A percentile compares a stretch with the other conserved stretches of the same genome.
Evolutionary conservation across 2,329 filamentous ascomycete genomes (phyloP).

Genomic region (Aspergillus bombycis): DNA sequence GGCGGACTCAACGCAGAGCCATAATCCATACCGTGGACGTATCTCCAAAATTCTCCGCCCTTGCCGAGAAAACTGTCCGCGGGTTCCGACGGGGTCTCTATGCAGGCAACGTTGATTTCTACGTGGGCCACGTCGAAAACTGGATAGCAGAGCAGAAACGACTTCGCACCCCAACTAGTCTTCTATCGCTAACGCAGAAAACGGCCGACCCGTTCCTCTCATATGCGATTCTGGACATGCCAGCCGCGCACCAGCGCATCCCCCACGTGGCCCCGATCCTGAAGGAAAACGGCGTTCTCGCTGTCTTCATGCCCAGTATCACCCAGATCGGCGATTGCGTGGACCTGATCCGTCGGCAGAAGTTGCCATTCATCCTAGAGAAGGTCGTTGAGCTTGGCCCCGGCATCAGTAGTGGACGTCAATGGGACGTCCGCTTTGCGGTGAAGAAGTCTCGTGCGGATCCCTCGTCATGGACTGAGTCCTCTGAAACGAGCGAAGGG

Average conservation of each 20-base stretch:
- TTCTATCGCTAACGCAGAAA: slow-evolving; percentile 23
- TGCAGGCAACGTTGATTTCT: slow-evolving; percentile 71
- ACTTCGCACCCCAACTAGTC: slow-evolving; percentile 32
- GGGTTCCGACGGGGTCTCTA: slow-evolving; percentile 74
- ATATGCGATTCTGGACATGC: slow-evolving; percentile 74
- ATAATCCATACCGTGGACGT: slow-evolving; percentile 77
- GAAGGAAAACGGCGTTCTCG: slow-evolving; percentile 64
- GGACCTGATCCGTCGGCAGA: slow-evolving; percentile 55
- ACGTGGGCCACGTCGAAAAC: slow-evolving; percentile 66
- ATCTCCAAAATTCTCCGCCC: slow-evolving; percentile 62
- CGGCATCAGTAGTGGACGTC: slow-evolving; percentile 50
- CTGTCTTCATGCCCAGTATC: slow-evolving; percentile 76
- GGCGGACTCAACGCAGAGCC: slow-evolving; percentile 61
- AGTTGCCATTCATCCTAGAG: slow-evolving; percentile 56
- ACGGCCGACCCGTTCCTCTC: slow-evolving; percentile 64
- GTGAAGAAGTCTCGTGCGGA: slow-evolving; percentile 41
- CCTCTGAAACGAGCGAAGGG: slow-evolving; percentile 20
- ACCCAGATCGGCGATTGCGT: slow-evolving; percentile 74
- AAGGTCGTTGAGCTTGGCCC: slow-evolving; percentile 50
- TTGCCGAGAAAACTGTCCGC: slow-evolving; percentile 66
- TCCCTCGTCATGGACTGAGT: slow-evolving; percentile 33
- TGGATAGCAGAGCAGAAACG: slow-evolving; percentile 62
- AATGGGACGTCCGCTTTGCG: slow-evolving; percentile 51
- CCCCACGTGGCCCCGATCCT: slow-evolving; percentile 56
- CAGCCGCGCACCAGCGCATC: slow-evolving; percentile 59